Evolutionary conservation across 2,329 filamentous ascomycete species (phyloP).

Genomic region (Blastomyces gilchristii): DNA sequence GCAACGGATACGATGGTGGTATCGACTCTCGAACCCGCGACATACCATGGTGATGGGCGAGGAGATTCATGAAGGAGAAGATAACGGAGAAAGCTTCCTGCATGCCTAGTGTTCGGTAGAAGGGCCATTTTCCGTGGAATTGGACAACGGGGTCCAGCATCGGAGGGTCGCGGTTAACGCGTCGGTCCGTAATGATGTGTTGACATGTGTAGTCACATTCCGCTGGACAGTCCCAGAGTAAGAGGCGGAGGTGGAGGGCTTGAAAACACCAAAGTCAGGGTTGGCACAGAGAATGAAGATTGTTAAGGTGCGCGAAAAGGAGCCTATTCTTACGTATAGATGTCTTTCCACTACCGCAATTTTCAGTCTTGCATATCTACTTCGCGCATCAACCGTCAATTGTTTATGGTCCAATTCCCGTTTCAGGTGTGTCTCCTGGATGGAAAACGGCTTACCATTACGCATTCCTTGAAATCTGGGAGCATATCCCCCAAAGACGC

Average conservation of each 20-base stretch:
- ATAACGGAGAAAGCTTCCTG: constrained; percentile 91
- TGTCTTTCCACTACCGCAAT: constrained; percentile 59
- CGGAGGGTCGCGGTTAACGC: constrained; percentile 54
- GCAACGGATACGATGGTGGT: constrained; percentile 62
- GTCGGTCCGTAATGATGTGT: constrained; percentile 70
- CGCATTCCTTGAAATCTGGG: constrained; percentile 78
- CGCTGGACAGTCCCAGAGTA: constrained; percentile 82
- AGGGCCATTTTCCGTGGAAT: constrained; percentile 99
- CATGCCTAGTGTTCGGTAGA: constrained; percentile 78
- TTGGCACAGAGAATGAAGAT: constrained; percentile 11
- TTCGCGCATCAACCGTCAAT: constrained; percentile 37
- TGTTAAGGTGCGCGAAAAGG: constrained; percentile 7
- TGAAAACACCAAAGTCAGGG: constrained; percentile 17
- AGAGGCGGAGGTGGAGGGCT: constrained; percentile 76
- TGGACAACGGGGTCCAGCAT: constrained; percentile 64
- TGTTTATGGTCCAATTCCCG: neutral
- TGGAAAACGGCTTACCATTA: constrained; percentile 51
- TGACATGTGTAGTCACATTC: constrained; percentile 99
- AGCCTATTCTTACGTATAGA: constrained; percentile 54
- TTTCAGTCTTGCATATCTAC: constrained; percentile 61
- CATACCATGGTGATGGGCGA: constrained; percentile 72
- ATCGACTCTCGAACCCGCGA: constrained; percentile 58
- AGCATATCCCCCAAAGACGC: constrained; percentile 77
- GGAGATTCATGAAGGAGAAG: constrained; percentile 85
- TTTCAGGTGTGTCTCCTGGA: constrained; percentile 10